These are phyloP conservation scores for Luffa acutangula DNA, from an alignment of 306 rosid genomes.

Conservation along the genomic window DNA sequence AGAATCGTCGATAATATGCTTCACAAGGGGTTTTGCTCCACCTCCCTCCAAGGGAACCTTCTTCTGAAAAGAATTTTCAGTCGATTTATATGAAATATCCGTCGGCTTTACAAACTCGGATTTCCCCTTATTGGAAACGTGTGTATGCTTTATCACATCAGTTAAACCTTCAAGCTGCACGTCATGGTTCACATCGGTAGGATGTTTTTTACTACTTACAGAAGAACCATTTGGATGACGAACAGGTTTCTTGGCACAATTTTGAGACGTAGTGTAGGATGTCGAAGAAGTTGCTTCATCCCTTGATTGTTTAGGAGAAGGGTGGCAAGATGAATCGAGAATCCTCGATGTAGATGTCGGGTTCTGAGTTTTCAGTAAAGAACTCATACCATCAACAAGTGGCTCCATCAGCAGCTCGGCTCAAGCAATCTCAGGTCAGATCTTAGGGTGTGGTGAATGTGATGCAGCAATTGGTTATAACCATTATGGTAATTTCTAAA, in stretches of 20 bases:
- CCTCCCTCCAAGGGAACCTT: slow-evolving; percentile 28
- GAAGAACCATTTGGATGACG: slow-evolving; percentile 29
- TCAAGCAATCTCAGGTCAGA: slow-evolving; percentile 9
- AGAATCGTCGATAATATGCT: slow-evolving; percentile 21
- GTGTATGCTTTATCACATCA: slow-evolving; percentile 17
- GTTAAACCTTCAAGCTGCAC: slow-evolving; percentile 20
- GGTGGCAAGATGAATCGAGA: slow-evolving; percentile 30
- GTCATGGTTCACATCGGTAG: slow-evolving; percentile 17
- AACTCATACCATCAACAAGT: slow-evolving; percentile 32
- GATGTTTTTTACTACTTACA: slow-evolving; percentile 32
- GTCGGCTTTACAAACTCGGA: slow-evolving; percentile 16
- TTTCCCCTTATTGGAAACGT: slow-evolving; percentile 23
- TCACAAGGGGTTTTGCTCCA: slow-evolving; percentile 29
- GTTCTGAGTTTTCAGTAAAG: slow-evolving; percentile 39
- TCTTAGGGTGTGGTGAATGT: slow-evolving; percentile 11
- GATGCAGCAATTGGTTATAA: slow-evolving; percentile 13
- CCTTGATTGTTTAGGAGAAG: slow-evolving; percentile 32
- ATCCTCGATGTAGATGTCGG: slow-evolving; percentile 34
- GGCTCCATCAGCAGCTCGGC: slow-evolving; percentile 44
- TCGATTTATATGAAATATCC: not conserved
- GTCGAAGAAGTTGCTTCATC: slow-evolving; percentile 35
- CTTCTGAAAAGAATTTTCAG: slow-evolving; percentile 30
- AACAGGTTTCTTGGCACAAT: slow-evolving; percentile 27
- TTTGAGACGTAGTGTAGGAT: slow-evolving; percentile 24
- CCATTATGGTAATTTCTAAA: slow-evolving; percentile 1